These are phyloP conservation scores for Cyclostephanos tholiformis DNA, from an alignment of 108 stramenopile species.

Conservation along the genomic window DNA sequence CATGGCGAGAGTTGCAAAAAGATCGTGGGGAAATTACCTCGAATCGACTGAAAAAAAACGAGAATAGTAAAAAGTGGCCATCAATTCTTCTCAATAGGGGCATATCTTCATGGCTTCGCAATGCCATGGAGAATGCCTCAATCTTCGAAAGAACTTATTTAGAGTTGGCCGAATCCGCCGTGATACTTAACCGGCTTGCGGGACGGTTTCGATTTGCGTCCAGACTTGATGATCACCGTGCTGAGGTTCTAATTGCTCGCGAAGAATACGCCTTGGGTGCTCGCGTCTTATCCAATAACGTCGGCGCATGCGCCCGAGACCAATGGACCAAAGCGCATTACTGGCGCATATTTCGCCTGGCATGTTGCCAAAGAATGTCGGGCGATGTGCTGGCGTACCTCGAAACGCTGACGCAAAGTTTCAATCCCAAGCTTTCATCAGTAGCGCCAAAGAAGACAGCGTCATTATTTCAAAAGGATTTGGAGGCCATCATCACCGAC, in stretches of 20 bases:
- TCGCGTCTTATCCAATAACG: conserved; percentile 52
- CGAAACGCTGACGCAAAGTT: conserved; percentile 73
- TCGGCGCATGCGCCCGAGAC: conserved; percentile 63
- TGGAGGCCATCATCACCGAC: conserved; percentile 64
- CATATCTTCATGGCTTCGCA: conserved; percentile 38
- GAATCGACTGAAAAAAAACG: not conserved
- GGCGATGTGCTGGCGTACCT: conserved; percentile 66
- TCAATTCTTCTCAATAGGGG: conserved; percentile 8
- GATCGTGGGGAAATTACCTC: conserved; percentile 6
- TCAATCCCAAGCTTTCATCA: conserved; percentile 56
- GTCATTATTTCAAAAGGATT: conserved; percentile 59
- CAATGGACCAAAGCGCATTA: conserved; percentile 76
- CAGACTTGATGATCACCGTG: conserved; percentile 63
- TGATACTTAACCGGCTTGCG: conserved; percentile 50
- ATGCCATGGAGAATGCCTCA: conserved; percentile 28
- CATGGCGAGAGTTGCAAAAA: conserved; percentile 53
- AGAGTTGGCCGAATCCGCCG: conserved; percentile 56
- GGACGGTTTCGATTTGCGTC: conserved; percentile 65
- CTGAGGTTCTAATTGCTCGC: conserved; percentile 62
- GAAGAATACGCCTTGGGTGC: conserved; percentile 62
- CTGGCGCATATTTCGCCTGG: conserved; percentile 81
- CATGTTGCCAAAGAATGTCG: conserved; percentile 69
- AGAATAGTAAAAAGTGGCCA: conserved; percentile 17
- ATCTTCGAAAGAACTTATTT: conserved; percentile 58
- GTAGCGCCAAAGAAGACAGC: conserved; percentile 67